Conservation (phyloP, 2,329 filamentous ascomycete genomes). For the Trichoderma atrobrunneum region DNA sequence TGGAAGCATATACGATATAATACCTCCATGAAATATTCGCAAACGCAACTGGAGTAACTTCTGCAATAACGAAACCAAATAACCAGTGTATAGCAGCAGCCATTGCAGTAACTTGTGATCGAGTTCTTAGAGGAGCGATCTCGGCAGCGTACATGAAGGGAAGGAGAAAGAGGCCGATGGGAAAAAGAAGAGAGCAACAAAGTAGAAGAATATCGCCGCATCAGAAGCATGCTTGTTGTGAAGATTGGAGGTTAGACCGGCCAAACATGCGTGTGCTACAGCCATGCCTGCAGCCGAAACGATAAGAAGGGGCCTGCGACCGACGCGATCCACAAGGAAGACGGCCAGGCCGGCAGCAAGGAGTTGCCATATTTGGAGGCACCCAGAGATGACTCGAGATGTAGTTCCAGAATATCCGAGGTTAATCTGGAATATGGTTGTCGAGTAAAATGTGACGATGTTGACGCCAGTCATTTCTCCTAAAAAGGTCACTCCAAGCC, state of each 20-base stretch:
- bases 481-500: not conserved
- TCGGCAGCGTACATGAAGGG: not conserved
- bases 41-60: not conserved
- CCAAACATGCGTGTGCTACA: not conserved
- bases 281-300: not conserved
- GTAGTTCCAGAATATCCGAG: not conserved
- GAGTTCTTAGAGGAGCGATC: not conserved
- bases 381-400: not conserved
- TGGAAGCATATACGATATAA: not conserved
- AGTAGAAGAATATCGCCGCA: not conserved
- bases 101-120: not conserved
- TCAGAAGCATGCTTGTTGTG: not conserved
- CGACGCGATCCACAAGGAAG: not conserved
- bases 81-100: not conserved
- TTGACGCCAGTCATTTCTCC: not conserved
- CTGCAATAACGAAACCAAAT: not conserved
- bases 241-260: not conserved
- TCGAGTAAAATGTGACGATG: not conserved
- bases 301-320: not conserved
- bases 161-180: not conserved
- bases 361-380: not conserved
- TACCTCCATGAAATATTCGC: not conserved
- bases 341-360: not conserved
- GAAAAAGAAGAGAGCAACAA: not conserved
- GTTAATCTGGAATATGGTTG: not conserved